phyloP scores from a whole-genome alignment of 2,329 filamentous ascomycete genomes.

The Tolypocladium nubicola region DNA sequence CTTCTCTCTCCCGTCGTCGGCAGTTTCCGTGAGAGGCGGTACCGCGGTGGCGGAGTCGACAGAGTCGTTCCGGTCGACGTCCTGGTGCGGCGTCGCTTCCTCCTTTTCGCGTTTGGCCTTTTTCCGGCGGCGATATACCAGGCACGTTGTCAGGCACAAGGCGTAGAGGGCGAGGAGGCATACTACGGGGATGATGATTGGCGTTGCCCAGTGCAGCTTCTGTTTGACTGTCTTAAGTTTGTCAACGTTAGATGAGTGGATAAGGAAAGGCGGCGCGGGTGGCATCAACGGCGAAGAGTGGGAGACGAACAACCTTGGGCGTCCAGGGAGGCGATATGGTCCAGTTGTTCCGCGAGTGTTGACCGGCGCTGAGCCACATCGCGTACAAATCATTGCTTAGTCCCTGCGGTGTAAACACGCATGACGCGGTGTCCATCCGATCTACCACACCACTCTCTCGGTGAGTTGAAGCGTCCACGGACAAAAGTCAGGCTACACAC shows the following conservation, averaged over 20 bases:
- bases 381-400: conserved; percentile 17
- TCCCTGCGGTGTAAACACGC: conserved; percentile 17
- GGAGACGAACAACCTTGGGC: conserved; percentile 5
- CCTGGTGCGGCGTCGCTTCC: conserved; percentile 5
- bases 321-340: conserved; percentile 21
- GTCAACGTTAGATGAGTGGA: conserved; percentile 2
- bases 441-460: conserved; percentile 9
- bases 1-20: conserved; percentile 9
- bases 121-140: conserved; percentile 16
- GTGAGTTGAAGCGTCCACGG: conserved; percentile 2
- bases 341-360: conserved; percentile 14
- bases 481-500: conserved; percentile 9
- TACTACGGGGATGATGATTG: conserved; percentile 18
- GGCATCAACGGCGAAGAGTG: background rate
- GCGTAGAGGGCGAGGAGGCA: conserved; percentile 18
- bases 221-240: conserved; percentile 9
- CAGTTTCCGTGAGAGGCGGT: conserved; percentile 7
- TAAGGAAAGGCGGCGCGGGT: background rate
- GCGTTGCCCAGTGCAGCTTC: conserved; percentile 14
- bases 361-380: conserved; percentile 15
- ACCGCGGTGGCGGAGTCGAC: conserved; percentile 12
- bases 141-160: conserved; percentile 14
- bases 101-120: conserved; percentile 10
- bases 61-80: conserved; percentile 9
- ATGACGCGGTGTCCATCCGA: conserved; percentile 11